phyloP scores from a whole-genome alignment of 1,139 yeast genomes.

The Debaryomyces sp. region DNA sequence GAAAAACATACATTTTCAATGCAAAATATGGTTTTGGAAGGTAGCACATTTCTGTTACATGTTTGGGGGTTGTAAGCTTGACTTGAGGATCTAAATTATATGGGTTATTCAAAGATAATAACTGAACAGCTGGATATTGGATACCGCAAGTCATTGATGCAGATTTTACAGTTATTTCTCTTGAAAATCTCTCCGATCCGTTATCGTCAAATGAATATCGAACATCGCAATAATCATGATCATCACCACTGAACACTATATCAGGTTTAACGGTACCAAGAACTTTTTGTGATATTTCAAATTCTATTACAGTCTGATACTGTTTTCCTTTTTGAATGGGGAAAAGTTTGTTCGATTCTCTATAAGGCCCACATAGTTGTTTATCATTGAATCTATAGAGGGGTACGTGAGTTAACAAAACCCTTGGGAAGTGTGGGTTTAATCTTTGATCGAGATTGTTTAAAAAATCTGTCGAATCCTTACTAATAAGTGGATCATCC shows the following conservation, averaged over 20 bases:
- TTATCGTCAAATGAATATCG: constrained; percentile 51
- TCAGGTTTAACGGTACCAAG: constrained; percentile 62
- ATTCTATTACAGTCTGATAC: constrained; percentile 56
- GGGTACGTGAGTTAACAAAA: constrained; percentile 63
- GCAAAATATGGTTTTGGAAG: constrained; percentile 72
- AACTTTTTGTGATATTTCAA: constrained; percentile 58
- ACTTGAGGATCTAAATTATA: constrained; percentile 16
- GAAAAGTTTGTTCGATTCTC: constrained; percentile 58
- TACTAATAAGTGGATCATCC: constrained; percentile 26
- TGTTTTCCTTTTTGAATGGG: constrained; percentile 71
- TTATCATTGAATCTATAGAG: constrained; percentile 38
- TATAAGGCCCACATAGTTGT: constrained; percentile 44
- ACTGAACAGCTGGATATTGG: constrained; percentile 78
- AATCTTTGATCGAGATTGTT: constrained; percentile 21
- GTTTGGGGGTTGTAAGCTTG: constrained; percentile 10
- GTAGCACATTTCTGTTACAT: constrained; percentile 62
- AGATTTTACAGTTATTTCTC: constrained; percentile 86
- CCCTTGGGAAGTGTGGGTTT: constrained; percentile 54
- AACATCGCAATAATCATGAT: constrained; percentile 91
- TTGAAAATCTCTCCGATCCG: constrained; percentile 41
- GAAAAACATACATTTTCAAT: constrained; percentile 37
- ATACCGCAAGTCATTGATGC: constrained; percentile 95
- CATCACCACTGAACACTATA: constrained; percentile 87
- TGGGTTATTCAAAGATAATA: constrained; percentile 68
- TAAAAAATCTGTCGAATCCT: constrained; percentile 30